A percentile compares a stretch with the other conserved stretches of the same genome.
Evolutionary conservation across 1,284 basidiomycete genomes (phyloP).

Genomic region (Trichosporon faecale): DNA sequence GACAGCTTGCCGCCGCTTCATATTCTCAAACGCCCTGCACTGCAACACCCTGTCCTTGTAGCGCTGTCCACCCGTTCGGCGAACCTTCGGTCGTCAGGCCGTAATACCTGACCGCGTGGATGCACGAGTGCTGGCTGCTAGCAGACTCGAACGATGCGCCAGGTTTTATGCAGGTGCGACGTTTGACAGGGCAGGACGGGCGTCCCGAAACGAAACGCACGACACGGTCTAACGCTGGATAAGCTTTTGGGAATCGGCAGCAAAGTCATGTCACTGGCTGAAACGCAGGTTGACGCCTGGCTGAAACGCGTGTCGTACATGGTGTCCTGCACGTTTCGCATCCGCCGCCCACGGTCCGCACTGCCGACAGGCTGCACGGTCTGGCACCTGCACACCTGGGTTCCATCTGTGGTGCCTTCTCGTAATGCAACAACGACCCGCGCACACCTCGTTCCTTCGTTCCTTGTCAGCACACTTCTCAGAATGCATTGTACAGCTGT

Average conservation of each 20-base stretch:
- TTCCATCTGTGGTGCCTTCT: background rate
- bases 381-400: background rate
- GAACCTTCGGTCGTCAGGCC: too few relatives aligned
- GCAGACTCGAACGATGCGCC: too few relatives aligned
- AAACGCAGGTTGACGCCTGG: background rate
- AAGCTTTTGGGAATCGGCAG: conserved; percentile 9
- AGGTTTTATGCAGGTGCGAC: background rate
- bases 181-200: background rate
- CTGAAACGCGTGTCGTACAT: background rate
- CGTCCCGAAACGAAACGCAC: background rate
- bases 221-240: background rate
- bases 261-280: conserved; percentile 9
- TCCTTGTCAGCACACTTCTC: background rate
- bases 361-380: too few relatives aligned
- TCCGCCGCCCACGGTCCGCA: too few relatives aligned
- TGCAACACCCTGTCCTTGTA: background rate
- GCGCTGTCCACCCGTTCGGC: background rate
- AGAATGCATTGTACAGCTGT: too few relatives aligned
- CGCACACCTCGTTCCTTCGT: background rate
- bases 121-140: too few relatives aligned
- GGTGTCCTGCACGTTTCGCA: background rate
- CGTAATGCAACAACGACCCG: background rate
- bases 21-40: too few relatives aligned
- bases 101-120: too few relatives aligned
- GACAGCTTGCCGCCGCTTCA: too few relatives aligned